Evolutionary conservation across 1,139 yeast species (phyloP).

Genomic region (Debaryomyces udenii): DNA sequence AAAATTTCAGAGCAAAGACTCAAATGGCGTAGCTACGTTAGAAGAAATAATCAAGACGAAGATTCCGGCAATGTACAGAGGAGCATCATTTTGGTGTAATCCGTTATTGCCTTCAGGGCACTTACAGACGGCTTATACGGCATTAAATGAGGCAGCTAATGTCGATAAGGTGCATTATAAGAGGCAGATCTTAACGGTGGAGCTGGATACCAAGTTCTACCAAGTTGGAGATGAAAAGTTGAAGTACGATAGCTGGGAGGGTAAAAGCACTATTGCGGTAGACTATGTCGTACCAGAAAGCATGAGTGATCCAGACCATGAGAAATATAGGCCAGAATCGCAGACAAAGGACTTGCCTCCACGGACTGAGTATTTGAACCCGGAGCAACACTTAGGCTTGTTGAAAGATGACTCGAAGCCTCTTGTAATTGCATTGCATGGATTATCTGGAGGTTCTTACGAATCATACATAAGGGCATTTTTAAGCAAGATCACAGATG

Average conservation of each 20-base stretch:
- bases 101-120: conserved; percentile 48
- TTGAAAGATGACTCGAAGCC: conserved; percentile 47
- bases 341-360: conserved; percentile 46
- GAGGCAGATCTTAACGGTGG: conserved; percentile 37
- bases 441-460: conserved; percentile 65
- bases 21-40: conserved; percentile 18
- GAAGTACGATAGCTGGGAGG: conserved; percentile 46
- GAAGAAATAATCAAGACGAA: conserved; percentile 29
- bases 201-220: conserved; percentile 31
- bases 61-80: conserved; percentile 37
- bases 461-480: conserved; percentile 58
- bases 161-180: conserved; percentile 42
- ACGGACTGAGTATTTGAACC: conserved; percentile 44
- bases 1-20: conserved; percentile 15
- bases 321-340: conserved; percentile 32
- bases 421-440: conserved; percentile 57
- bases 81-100: conserved; percentile 37
- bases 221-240: conserved; percentile 31
- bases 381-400: conserved; percentile 31
- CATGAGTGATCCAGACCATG: conserved; percentile 27
- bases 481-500: conserved; percentile 35
- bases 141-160: conserved; percentile 39
- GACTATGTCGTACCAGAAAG: conserved; percentile 40
- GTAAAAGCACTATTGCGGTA: conserved; percentile 42
- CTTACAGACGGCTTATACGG: conserved; percentile 51